phyloP scores from a whole-genome alignment of 371 early-diverging fungal species.

The Blakeslea trispora region DNA sequence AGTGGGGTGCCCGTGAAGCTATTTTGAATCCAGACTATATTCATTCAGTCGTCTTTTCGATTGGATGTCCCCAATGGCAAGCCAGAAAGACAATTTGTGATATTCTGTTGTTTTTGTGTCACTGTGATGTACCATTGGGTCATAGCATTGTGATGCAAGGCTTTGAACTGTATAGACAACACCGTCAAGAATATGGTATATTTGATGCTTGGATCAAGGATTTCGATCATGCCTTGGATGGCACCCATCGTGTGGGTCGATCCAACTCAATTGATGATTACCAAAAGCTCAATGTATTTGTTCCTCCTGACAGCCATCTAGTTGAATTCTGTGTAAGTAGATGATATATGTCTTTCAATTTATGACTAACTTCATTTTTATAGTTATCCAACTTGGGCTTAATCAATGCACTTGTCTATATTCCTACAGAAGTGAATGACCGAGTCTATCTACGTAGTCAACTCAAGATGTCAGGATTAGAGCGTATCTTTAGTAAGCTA shows the following conservation, averaged over 20 bases:
- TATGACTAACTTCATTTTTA: background rate
- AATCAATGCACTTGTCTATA: conserved; percentile 71
- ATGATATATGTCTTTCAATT: conserved; percentile 3
- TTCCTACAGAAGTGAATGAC: conserved; percentile 70
- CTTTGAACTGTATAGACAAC: conserved; percentile 49
- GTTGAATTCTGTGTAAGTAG: conserved; percentile 66
- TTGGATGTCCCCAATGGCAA: conserved; percentile 68
- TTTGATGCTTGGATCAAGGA: conserved; percentile 81
- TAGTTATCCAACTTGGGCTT: conserved; percentile 73
- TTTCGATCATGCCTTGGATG: conserved; percentile 69
- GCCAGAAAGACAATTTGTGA: conserved; percentile 74
- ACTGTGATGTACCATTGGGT: conserved; percentile 71
- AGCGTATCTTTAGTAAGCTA: conserved; percentile 58
- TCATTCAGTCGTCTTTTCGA: conserved; percentile 67
- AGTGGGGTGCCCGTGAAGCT: conserved; percentile 77
- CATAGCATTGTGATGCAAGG: conserved; percentile 62
- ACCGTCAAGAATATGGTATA: conserved; percentile 51
- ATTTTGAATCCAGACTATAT: conserved; percentile 63
- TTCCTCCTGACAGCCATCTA: conserved; percentile 66
- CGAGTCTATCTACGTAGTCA: conserved; percentile 73
- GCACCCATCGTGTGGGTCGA: conserved; percentile 63
- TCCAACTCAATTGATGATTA: conserved; percentile 67
- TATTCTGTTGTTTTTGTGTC: conserved; percentile 74
- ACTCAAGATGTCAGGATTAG: conserved; percentile 66
- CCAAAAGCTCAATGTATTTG: conserved; percentile 52